Evolutionary conservation across 2,329 filamentous ascomycete genomes (phyloP), one percentile per base, ranked within the genome.

Genomic region (Mollisia scopiformis): DNA sequence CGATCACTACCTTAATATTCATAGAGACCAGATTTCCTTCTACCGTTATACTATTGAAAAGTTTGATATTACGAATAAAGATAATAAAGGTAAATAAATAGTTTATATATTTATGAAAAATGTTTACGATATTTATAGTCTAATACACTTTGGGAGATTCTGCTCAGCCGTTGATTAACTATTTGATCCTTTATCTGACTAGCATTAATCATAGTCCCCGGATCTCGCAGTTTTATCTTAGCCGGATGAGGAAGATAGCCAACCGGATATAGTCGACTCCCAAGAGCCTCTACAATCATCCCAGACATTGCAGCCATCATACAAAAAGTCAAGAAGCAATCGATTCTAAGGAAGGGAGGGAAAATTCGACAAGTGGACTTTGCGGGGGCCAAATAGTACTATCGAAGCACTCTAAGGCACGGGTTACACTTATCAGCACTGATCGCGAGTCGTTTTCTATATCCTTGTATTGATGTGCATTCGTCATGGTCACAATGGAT

Each of bases 341-440:
- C 33, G 11, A 37, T 37, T 13, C 4, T 37, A 37, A 37, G 11
- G 4, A 37, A 37, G 33, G n/a, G 13, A 37, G 11, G 33, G n/a
- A 37, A 37, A 4, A 37, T 13, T 37, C n/a, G n/a, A 37, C 11
- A 4, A 13, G 33, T 13, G 33, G 33, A 37, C 11, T 37, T 37
- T 37, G 5, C 33, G 33, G 33, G 13, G 33, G 5, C 33, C 33
- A 16, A 13, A 37, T 5, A 37, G 33, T 37, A 37, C 33, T 6
- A 4, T 37, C 31, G 31, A 33, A 33, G 11, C 33, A 37, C 4
- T 68, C 67, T 21, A 50, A 61, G 49, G 52, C 11, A 16, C 62
- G 33, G 67, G 62, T 27, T 63, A 56, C 1, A 69, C 69, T 58
- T 69, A 74, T 58, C 68, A 67, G 30, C 66, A 72, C 62, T 28